phyloP scores from a whole-genome alignment of 441 rosid genomes.

The Raphanus hybrid region DNA sequence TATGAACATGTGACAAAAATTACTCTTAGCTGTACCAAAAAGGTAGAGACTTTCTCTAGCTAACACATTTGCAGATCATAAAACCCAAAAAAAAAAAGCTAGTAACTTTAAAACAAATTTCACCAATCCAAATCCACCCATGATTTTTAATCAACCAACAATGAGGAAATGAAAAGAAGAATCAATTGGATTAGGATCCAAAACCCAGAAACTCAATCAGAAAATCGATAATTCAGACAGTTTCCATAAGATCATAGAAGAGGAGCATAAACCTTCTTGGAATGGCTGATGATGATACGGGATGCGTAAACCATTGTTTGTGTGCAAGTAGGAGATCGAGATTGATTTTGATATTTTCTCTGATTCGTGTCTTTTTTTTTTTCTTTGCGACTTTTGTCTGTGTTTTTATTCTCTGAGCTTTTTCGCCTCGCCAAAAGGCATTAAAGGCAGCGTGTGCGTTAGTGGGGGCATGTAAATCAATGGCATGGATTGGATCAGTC shows the following conservation, averaged over 20 bases:
- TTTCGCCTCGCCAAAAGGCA: conserved; percentile 36
- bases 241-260: neutral
- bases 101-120: neutral
- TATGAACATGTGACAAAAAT: too few relatives aligned
- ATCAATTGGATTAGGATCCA: neutral
- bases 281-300: conserved; percentile 66
- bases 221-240: neutral
- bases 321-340: conserved; percentile 22
- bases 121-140: neutral
- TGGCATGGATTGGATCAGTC: conserved; percentile 32
- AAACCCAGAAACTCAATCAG: conserved; percentile 5
- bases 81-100: neutral
- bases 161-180: neutral
- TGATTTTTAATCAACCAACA: neutral
- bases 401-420: conserved; percentile 22
- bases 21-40: too few relatives aligned
- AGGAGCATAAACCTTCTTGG: conserved; percentile 56
- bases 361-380: neutral
- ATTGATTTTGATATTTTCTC: conserved; percentile 2
- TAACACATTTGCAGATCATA: neutral
- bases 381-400: neutral
- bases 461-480: conserved; percentile 10
- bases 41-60: neutral
- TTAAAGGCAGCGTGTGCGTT: conserved; percentile 33
- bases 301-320: conserved; percentile 64